Evolutionary conservation across 2,329 filamentous ascomycete genomes (phyloP).

Genomic region (Apiospora saccharicola): DNA sequence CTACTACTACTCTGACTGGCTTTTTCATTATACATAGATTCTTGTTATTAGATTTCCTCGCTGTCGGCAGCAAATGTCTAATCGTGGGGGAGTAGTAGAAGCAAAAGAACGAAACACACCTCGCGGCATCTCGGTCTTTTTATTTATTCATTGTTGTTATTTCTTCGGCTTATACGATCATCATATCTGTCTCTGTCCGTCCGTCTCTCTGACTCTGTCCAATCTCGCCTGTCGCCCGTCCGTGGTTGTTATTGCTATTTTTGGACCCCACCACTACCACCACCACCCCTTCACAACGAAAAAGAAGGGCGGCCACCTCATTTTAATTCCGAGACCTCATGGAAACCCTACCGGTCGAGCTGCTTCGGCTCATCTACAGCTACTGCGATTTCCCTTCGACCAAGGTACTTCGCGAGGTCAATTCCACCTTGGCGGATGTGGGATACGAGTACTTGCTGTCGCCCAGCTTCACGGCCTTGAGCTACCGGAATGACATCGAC

Average conservation of each 20-base stretch:
- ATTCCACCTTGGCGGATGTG: constrained; percentile 47
- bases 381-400: constrained; percentile 50
- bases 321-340: constrained; percentile 32
- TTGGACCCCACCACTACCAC: not conserved
- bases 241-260: not conserved
- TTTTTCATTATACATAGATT: constrained; percentile 16
- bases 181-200: not conserved
- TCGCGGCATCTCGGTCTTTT: not conserved
- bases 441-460: constrained; percentile 53
- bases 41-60: constrained; percentile 22
- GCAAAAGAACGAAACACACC: not conserved
- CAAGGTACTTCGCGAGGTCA: constrained; percentile 50
- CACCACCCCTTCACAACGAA: not conserved
- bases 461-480: constrained; percentile 50
- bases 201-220: not conserved
- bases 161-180: constrained; percentile 10
- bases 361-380: constrained; percentile 52
- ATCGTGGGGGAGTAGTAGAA: not conserved
- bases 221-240: not conserved
- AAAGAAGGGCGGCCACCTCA: constrained; percentile 4
- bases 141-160: not conserved
- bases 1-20: constrained; percentile 5
- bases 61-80: constrained; percentile 23
- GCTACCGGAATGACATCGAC: constrained; percentile 54
- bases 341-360: constrained; percentile 48